These are phyloP conservation scores for Didymella keratinophila DNA, from an alignment of 2,329 filamentous ascomycete species.

Conservation along the genomic window DNA sequence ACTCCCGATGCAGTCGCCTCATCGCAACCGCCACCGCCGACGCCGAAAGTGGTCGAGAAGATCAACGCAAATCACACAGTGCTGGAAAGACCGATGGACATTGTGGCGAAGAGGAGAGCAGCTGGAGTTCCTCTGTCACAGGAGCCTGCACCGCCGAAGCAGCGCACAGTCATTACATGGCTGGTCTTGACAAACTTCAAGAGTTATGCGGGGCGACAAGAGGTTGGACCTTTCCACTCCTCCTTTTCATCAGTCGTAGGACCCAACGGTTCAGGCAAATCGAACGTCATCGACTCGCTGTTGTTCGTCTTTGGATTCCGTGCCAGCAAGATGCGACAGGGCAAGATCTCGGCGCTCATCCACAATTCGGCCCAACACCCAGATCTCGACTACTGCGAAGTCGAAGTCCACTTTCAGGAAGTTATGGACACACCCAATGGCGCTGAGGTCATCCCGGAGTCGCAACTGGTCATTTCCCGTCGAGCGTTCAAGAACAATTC, in stretches of 20 bases:
- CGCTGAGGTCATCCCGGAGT: conserved; percentile 80
- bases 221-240: conserved; percentile 94
- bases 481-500: conserved; percentile 97
- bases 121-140: conserved; percentile 67
- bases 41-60: conserved; percentile 64
- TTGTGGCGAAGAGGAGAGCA: conserved; percentile 84
- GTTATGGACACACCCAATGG: conserved; percentile 87
- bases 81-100: conserved; percentile 91
- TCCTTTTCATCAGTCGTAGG: conserved; percentile 98
- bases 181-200: conserved; percentile 97
- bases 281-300: conserved; percentile 97
- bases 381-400: conserved; percentile 88
- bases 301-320: conserved; percentile 99
- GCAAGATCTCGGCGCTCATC: conserved; percentile 96
- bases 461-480: conserved; percentile 85
- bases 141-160: conserved; percentile 78
- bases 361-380: conserved; percentile 93
- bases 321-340: conserved; percentile 98
- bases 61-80: conserved; percentile 79
- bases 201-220: conserved; percentile 93
- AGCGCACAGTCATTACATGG: conserved; percentile 91
- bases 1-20: conserved; percentile 24
- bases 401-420: conserved; percentile 95
- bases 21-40: conserved; percentile 50
- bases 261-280: conserved; percentile 97